Percentiles rank a stretch among this genome's conserved stretches.
These are phyloP conservation scores for Penicillium olsonii DNA, from an alignment of 2,329 filamentous ascomycete species.

Conservation along the genomic window DNA sequence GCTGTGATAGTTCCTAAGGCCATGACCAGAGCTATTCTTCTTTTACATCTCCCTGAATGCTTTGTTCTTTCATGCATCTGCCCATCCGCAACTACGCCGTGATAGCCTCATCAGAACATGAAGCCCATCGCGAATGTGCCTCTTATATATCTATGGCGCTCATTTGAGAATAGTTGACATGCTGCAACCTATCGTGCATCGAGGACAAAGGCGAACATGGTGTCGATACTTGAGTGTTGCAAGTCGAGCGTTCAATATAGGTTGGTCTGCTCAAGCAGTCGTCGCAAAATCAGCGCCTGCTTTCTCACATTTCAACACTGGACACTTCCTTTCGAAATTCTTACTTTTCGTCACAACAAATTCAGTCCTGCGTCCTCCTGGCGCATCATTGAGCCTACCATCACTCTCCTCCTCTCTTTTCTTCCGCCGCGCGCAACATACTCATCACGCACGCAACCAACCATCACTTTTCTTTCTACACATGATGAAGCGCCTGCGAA, in stretches of 20 bases:
- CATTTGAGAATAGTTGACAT: neutral
- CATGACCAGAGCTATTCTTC: neutral
- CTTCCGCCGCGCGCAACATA: neutral
- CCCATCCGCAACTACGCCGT: conserved; percentile 6
- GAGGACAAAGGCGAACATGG: neutral
- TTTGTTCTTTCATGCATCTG: conserved; percentile 14
- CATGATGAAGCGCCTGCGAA: neutral
- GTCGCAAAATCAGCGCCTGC: neutral
- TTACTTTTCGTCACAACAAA: neutral
- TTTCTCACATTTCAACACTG: neutral
- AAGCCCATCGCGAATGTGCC: neutral
- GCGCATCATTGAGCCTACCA: neutral
- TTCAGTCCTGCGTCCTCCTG: neutral
- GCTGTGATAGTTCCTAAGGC: neutral
- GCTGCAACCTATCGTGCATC: neutral
- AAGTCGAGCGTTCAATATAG: neutral
- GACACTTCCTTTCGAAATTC: neutral
- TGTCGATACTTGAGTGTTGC: neutral
- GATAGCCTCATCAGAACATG: neutral
- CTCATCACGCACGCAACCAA: neutral
- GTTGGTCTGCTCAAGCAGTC: neutral
- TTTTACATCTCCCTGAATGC: neutral
- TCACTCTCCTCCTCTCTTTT: neutral
- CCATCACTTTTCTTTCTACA: neutral
- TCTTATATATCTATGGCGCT: neutral